Conservation (phyloP, 2,329 filamentous ascomycete species). For the Pseudogymnoascus sp. region DNA sequence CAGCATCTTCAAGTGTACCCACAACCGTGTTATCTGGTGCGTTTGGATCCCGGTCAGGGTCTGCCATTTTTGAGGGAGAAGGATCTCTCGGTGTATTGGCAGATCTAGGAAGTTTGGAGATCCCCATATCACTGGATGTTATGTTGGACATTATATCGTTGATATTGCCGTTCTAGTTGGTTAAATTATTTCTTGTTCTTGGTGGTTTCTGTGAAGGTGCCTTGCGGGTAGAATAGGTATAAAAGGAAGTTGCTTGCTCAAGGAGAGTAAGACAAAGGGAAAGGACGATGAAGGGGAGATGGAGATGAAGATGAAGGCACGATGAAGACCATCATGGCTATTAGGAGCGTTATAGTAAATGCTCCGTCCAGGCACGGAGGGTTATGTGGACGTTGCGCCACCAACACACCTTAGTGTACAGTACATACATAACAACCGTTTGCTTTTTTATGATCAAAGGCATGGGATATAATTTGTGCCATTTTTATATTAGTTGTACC, state of each 20-base stretch:
- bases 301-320: neutral
- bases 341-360: neutral
- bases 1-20: neutral
- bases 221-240: neutral
- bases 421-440: neutral
- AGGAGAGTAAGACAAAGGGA: neutral
- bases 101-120: neutral
- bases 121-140: neutral
- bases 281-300: neutral
- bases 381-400: neutral
- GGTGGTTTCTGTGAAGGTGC: neutral
- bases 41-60: neutral
- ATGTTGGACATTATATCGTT: neutral
- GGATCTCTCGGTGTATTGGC: neutral
- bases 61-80: neutral
- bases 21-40: neutral
- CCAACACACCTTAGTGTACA: neutral
- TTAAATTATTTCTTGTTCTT: too few species aligned
- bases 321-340: neutral
- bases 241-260: neutral
- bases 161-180: neutral
- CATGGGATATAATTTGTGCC: neutral
- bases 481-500: neutral
- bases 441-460: neutral
- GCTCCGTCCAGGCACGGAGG: neutral